Evolutionary conservation across 192 early-diverging fungal genomes (phyloP), one percentile per base, ranked within the genome.

Genomic region (Allomyces macrogynus): DNA sequence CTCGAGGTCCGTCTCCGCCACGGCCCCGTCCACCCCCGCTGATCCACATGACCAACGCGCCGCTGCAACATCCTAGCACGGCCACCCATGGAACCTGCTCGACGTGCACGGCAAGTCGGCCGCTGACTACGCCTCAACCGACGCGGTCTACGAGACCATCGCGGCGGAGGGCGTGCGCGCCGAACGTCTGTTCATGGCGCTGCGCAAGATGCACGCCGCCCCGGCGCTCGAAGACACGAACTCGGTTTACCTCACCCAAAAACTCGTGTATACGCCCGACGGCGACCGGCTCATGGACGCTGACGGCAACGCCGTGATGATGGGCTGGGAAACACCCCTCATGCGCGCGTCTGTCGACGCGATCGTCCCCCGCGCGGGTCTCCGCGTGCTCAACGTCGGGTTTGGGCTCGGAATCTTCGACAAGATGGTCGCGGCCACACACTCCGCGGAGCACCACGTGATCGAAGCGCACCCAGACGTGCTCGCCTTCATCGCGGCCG

Each of bases 391-490:
- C 23, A 86, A 87, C 69, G 80, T 90, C 26, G 89, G 93, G 4
- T 96, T 94, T 76, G 93, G 91, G 8, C 80, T 98, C 54, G 95
- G 95, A 4, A 73, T 98, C 62, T 83, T 98, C 61, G 95, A 98
- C 70, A 75, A 67, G 25, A 84, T 82, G 25, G 72, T 98, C 32
- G 92, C 96, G 70, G 78, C 77, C 32, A 81, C 78, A 24, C 71
- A 74, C 1, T 92, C 90, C 1, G 67, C 68, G 7, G 69, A 73
- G 24, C 95, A 98, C 71, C 87, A 86, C 16, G 96, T 98, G 70
- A 89, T 95, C 54, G 95, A 98, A 73, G 95, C 95, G 1, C 95
- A 98, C 66, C 92, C 95, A 9, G 93, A 95, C 71, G 95, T 97
- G 24, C 92, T 91, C 73, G 80, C 80, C 27, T 80, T 88, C 63